Base-by-base conservation (phyloP, 2,329 filamentous ascomycete genomes). In the Drechslera avenae region DNA sequence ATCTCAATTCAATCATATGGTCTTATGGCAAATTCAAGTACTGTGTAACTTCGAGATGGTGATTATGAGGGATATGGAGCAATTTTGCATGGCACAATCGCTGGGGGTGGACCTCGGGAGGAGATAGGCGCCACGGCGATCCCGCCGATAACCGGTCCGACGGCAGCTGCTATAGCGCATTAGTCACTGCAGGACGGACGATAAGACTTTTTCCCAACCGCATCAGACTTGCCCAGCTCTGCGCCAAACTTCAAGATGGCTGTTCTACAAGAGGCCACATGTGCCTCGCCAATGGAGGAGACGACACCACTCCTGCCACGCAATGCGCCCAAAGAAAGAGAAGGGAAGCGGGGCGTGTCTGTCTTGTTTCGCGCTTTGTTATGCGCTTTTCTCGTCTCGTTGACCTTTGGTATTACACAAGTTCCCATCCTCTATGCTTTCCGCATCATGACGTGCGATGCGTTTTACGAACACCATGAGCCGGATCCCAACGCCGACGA, bases 391-490 rank as follows among this genome's bases (percentile, higher is more conserved):
- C 71, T 87, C 13, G 81, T 86, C 46, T 85, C 78, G 4, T 59
- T 80, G 28, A 78, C 77, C 5, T 81, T 81, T 62, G 71, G 75
- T 16, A 76, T 80, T 16, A 81, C 79, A 0, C 78, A 81, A 62
- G 78, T 80, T 4, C 78, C 78, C 6, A 67, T 81, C 5, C 69
- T 88, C 37, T 88, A 87, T 68, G 84, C 86, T 18, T 89, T 90
- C 60, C 84, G 85, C 50, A 67, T 88, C 1, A 89, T 90, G 86
- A 85, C 84, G 41, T 90, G 87, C 71, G 84, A 90, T 46, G 80
- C 82, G 43, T 90, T 85, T 67, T 90, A 89, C 71, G 74, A 78
- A 30, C 75, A 75, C 2, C 82, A 88, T 79, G 0, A 82, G 75
- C 41, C 52, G 26, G 46, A 59, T 73, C 8, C 79, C 77, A 1